phyloP scores from a whole-genome alignment of 257 asterid genomes.

The Solanum rostratum region DNA sequence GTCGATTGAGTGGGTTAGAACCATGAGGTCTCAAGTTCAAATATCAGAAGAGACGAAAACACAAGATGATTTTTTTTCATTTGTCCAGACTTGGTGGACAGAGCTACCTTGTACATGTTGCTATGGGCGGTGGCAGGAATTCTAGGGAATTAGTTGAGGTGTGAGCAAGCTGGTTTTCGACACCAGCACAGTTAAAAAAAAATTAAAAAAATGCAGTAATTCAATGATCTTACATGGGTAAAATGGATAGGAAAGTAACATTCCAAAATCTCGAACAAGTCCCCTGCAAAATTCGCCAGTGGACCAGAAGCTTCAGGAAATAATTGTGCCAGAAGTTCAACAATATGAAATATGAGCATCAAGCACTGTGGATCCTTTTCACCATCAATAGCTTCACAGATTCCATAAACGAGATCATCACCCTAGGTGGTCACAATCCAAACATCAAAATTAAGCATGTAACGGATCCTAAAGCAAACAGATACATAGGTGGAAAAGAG shows the following conservation, averaged over 20 bases:
- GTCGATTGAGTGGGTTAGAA: no score
- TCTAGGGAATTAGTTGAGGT: no score
- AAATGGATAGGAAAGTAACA: slow-evolving; percentile 87
- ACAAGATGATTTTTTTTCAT: no score
- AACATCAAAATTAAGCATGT: not conserved
- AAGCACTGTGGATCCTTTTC: slow-evolving; percentile 93
- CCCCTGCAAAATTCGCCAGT: slow-evolving; percentile 50
- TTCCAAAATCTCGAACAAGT: slow-evolving; percentile 63
- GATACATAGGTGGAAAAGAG: not conserved
- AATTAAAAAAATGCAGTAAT: not conserved
- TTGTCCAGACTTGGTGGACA: no score
- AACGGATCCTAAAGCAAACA: not conserved
- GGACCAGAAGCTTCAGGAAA: slow-evolving; percentile 61
- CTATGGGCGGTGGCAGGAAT: no score
- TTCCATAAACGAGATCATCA: slow-evolving; percentile 57
- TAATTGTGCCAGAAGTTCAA: slow-evolving; percentile 47
- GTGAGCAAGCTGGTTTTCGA: no score
- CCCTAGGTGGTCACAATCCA: slow-evolving; percentile 38
- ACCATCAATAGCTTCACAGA: slow-evolving; percentile 78
- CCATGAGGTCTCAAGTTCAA: no score
- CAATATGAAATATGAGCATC: slow-evolving; percentile 51
- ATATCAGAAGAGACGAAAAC: no score
- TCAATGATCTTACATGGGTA: slow-evolving; percentile 64
- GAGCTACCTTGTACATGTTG: no score
- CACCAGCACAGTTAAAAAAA: not conserved